These are phyloP conservation scores for Breynia disticha DNA, from an alignment of 441 rosid genomes.

Conservation along the genomic window DNA sequence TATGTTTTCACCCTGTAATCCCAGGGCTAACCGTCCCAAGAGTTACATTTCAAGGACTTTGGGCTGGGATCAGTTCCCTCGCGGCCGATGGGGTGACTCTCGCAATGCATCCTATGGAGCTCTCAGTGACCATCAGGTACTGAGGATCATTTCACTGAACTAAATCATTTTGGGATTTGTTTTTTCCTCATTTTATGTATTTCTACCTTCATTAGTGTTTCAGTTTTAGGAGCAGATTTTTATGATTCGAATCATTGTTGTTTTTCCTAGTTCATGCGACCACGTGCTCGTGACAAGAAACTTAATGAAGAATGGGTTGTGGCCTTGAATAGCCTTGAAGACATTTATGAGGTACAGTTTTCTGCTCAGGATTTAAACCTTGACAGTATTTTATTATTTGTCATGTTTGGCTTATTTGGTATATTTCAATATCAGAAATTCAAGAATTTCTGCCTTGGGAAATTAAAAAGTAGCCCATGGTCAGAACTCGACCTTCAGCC, in stretches of 20 bases:
- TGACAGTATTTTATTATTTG: background rate
- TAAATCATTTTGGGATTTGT: background rate
- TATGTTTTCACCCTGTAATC: constrained; percentile 16
- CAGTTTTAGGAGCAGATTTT: background rate
- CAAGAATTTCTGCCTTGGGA: constrained; percentile 70
- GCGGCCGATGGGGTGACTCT: constrained; percentile 91
- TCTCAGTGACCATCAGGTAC: constrained; percentile 79
- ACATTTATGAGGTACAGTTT: constrained; percentile 60
- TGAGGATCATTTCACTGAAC: background rate
- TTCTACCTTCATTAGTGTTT: background rate
- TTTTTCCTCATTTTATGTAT: background rate
- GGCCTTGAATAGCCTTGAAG: constrained; percentile 59
- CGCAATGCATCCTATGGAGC: constrained; percentile 81
- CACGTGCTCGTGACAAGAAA: constrained; percentile 82
- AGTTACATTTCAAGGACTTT: constrained; percentile 84
- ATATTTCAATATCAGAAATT: constrained; percentile 51
- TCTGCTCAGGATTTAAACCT: background rate
- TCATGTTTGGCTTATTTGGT: constrained; percentile 6
- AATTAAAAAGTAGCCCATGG: constrained; percentile 82
- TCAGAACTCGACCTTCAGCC: constrained; percentile 89
- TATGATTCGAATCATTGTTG: constrained; percentile 3
- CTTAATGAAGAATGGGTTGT: constrained; percentile 79
- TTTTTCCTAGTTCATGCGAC: constrained; percentile 66
- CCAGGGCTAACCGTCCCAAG: constrained; percentile 98
- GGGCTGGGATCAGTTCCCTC: constrained; percentile 91